phyloP scores from a whole-genome alignment of 495 filamentous ascomycete genomes.

The Letharia columbiana region DNA sequence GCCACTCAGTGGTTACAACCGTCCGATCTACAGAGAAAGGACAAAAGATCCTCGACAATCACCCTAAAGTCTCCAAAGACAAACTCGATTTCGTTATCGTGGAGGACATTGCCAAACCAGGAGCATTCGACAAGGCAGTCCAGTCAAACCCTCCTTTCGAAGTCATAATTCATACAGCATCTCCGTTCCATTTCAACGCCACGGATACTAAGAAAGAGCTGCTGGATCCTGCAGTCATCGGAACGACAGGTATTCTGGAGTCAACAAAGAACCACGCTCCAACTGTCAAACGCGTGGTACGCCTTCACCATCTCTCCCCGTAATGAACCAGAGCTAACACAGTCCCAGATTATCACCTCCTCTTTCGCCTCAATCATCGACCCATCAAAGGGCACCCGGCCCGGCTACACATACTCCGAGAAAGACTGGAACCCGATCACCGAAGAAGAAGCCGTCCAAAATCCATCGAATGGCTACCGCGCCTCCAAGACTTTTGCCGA shows the following conservation, averaged over 20 bases:
- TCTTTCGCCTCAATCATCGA: constrained; percentile 74
- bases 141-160: constrained; percentile 63
- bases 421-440: constrained; percentile 80
- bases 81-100: constrained; percentile 72
- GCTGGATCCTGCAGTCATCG: constrained; percentile 40
- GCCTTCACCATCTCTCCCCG: neutral
- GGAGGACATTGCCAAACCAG: constrained; percentile 61
- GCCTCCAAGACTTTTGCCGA: constrained; percentile 59
- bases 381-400: constrained; percentile 37
- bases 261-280: constrained; percentile 69
- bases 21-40: constrained; percentile 77
- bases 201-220: constrained; percentile 71
- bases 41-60: constrained; percentile 58
- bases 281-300: constrained; percentile 62
- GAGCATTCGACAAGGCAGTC: constrained; percentile 42
- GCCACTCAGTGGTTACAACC: constrained; percentile 73
- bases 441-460: constrained; percentile 50
- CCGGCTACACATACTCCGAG: constrained; percentile 56
- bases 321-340: neutral
- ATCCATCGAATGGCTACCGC: constrained; percentile 54
- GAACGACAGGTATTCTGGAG: constrained; percentile 71
- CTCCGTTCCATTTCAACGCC: constrained; percentile 70
- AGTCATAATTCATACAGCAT: constrained; percentile 81
- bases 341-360: constrained; percentile 54
- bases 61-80: constrained; percentile 48